Evolutionary conservation across 176 grass and related monocot genomes (phyloP), one percentile per base, ranked within the genome.

Genomic region (Oryza brachyantha): DNA sequence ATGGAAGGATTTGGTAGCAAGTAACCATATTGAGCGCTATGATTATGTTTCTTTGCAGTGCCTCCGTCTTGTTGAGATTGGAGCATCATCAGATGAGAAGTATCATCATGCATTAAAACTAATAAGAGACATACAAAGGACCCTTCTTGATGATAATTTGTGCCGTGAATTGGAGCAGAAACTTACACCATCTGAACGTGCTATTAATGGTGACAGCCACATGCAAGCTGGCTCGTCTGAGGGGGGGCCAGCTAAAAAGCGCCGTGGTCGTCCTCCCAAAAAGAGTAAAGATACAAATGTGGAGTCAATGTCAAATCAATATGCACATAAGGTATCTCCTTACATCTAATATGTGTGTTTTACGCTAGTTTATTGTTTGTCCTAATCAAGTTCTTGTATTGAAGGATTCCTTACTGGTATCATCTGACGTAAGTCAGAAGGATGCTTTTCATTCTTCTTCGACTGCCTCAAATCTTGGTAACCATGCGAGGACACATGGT

Each of bases 21-120:
- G 78, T 77, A 90, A 86, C 54, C 88, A 84, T 29, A 38, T 90
- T 66, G 88, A 94, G 28, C 85, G 85, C 37, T 94, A 88, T 71
- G 88, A 94, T 81, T 83, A 88, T 70, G 75, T 91, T 25, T 88
- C 88, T 73, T 77, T 81, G 79, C 83, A 85, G 61, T 94, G 88
- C 83, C 88, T 94, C 79, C 91, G 72, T 57, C 88, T 94, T 81
- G 83, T 88, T 78, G 88, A 94, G 66, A 76, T 94, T 42, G 88
- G 91, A 48, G 64, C 79, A 61, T 37, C 64, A 78, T 94, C 91
- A 21, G 79, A 91, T 64, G 88, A 88, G 54, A 94, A 91, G 71
- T 90, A 91, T 78, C 79, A 83, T 61, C 79, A 74, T 86, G 83
- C 83, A 21, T 24, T 90, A 61, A 88, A 76, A 45, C 59, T 94